These are phyloP conservation scores for Synura sp. DNA, from an alignment of 352 stramenopile genomes.

Conservation along the genomic window DNA sequence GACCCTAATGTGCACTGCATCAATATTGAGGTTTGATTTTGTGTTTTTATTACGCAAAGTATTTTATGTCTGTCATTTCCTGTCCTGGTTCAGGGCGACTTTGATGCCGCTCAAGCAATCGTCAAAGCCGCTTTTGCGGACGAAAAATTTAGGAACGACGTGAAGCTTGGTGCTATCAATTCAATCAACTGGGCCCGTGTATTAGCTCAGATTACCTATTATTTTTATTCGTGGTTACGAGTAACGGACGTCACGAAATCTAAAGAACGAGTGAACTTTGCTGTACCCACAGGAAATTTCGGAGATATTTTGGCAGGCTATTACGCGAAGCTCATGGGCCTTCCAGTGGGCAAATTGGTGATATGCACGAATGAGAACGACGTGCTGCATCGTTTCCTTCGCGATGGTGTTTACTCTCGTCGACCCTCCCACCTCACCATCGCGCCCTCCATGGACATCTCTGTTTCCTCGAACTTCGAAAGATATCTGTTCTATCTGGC, in stretches of 20 bases:
- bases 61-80: not conserved
- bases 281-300: slow-evolving; percentile 98
- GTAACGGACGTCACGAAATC: slow-evolving; percentile 54
- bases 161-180: slow-evolving; percentile 94
- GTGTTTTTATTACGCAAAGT: slow-evolving; percentile 45
- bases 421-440: slow-evolving; percentile 83
- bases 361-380: slow-evolving; percentile 99
- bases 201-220: slow-evolving; percentile 97
- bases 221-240: slow-evolving; percentile 84
- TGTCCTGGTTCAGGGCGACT: slow-evolving; percentile 74
- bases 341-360: slow-evolving; percentile 88
- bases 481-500: slow-evolving; percentile 92
- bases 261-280: slow-evolving; percentile 77
- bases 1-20: slow-evolving; percentile 97
- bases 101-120: slow-evolving; percentile 98
- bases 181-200: slow-evolving; percentile 99
- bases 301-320: slow-evolving; percentile 96
- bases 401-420: slow-evolving; percentile 90
- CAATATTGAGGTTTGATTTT: slow-evolving; percentile 53
- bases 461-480: slow-evolving; percentile 98
- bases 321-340: slow-evolving; percentile 88
- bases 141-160: slow-evolving; percentile 76
- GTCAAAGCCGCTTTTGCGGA: slow-evolving; percentile 96
- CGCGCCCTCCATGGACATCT: slow-evolving; percentile 98
- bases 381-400: slow-evolving; percentile 97